Base-by-base conservation (phyloP, 2,329 filamentous ascomycete genomes). In the Periconia sp. region DNA sequence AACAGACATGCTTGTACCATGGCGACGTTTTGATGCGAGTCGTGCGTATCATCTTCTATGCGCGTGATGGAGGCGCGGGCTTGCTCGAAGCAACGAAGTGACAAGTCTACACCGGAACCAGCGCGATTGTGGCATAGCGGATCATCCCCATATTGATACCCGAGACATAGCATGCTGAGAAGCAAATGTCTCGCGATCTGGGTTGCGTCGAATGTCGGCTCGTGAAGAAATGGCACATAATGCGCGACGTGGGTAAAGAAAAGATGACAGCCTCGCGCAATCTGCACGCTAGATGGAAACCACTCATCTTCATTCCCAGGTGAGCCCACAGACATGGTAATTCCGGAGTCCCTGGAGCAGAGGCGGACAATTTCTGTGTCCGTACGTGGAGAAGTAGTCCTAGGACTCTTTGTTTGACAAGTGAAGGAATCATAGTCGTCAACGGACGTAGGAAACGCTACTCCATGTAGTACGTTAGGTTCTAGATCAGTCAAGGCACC, bases 121-220 rank as follows among this genome's bases (percentile, higher is more conserved):
- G 4, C 22, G 37, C 44, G 32, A 8, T 45, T 23, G 8, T 24
- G 42, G 32, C 15, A 37, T 13, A 53, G 50, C 4, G 53, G 53
- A 28, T 56, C 45, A 21, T 56, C 50, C 6, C 52, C 52, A 19
- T 58, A 48, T 22, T 58, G 52, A 17, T 56, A 58, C 4, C 37
- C 52, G 17, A 58, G 41, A 19, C 31, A 39, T 11, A 58, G 45
- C 36, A 58, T 54, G 13, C 50, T 46, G 9, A 51, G 38, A 9
- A 58, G 42, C 9, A 56, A 30, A n/a, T 36, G 36, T 19, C 33
- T 32, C 6, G 50, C 29, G 1, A 36, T 32, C 26, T 40, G 22
- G 13, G 28, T 30, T 7, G 38, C 23, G 22, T 53, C 21, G 35
- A 58, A 58, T 11, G 50, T 56, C 21, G 53, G 40, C 9, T 28